Percentiles rank a stretch among this genome's conserved stretches.
These are phyloP conservation scores for Pseudohyphozyma bogoriensis DNA, from an alignment of 768 basidiomycete species.

Conservation along the genomic window DNA sequence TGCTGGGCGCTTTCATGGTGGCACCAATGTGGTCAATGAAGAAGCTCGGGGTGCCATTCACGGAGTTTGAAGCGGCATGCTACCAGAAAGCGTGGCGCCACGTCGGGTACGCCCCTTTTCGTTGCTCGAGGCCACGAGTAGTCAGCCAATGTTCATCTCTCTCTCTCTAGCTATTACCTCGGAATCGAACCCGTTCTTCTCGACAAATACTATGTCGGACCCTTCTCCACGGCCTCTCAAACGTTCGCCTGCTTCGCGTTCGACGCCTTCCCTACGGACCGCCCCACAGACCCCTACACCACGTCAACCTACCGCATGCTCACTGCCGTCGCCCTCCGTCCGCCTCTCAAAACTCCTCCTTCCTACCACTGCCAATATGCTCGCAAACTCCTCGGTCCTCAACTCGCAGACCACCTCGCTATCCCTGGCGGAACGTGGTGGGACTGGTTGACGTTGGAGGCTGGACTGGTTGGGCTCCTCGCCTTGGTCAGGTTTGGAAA, in stretches of 20 bases:
- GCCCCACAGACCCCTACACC: constrained; percentile 16
- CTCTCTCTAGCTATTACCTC: constrained; percentile 34
- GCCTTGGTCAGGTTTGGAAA: constrained; percentile 31
- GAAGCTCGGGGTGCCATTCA: constrained; percentile 29
- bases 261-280: constrained; percentile 31
- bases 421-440: constrained; percentile 21
- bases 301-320: constrained; percentile 36
- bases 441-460: constrained; percentile 11
- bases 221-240: constrained; percentile 20
- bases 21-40: constrained; percentile 37
- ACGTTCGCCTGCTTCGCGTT: constrained; percentile 35
- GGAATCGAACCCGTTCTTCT: constrained; percentile 34
- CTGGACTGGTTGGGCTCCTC: constrained; percentile 10
- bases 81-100: constrained; percentile 36
- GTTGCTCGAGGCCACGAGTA: constrained; percentile 31
- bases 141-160: constrained; percentile 7
- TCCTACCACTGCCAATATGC: constrained; percentile 31
- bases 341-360: constrained; percentile 22
- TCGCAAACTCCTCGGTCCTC: constrained; percentile 32
- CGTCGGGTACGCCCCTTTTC: constrained; percentile 31
- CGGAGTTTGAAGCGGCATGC: constrained; percentile 28
- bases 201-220: constrained; percentile 20
- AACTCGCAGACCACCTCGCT: constrained; percentile 33
- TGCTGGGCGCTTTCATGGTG: constrained; percentile 36
- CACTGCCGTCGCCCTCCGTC: constrained; percentile 30